phyloP scores from a whole-genome alignment of 2,329 filamentous ascomycete genomes.

The Colletotrichum scovillei region DNA sequence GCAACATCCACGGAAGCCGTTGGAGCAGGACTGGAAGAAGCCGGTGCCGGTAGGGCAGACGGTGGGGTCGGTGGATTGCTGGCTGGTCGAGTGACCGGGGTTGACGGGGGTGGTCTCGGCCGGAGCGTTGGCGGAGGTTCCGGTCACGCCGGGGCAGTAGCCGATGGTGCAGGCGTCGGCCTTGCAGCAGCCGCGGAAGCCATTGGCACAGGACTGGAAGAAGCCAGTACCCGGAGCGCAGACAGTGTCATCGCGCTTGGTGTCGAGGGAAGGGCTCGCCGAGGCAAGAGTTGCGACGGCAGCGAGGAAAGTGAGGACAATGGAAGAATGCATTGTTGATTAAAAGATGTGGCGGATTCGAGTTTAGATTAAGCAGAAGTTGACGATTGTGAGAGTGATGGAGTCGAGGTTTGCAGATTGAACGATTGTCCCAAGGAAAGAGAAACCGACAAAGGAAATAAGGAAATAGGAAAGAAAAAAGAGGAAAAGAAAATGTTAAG shows the following conservation, averaged over 20 bases:
- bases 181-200: constrained; percentile 28
- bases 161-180: constrained; percentile 26
- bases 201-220: constrained; percentile 29
- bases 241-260: constrained; percentile 14
- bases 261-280: background rate
- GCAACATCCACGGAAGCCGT: constrained; percentile 34
- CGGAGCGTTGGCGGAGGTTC: background rate
- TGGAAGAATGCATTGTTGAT: constrained; percentile 29
- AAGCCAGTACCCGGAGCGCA: constrained; percentile 18
- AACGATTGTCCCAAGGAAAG: constrained; percentile 13
- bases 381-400: background rate
- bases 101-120: background rate
- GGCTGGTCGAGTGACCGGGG: too few species aligned
- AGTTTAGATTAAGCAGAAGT: background rate
- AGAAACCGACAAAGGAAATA: constrained; percentile 30
- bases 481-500: background rate
- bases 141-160: constrained; percentile 26
- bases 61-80: constrained; percentile 7
- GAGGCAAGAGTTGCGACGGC: constrained; percentile 9
- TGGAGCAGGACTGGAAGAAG: constrained; percentile 32
- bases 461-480: constrained; percentile 17
- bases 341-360: background rate
- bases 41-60: constrained; percentile 26
- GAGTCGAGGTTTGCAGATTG: background rate
- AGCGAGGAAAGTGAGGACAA: constrained; percentile 12